Percentiles rank a stretch among this genome's conserved stretches.
Conservation (phyloP, 768 basidiomycete species). For the Dentipellis fragilis region DNA sequence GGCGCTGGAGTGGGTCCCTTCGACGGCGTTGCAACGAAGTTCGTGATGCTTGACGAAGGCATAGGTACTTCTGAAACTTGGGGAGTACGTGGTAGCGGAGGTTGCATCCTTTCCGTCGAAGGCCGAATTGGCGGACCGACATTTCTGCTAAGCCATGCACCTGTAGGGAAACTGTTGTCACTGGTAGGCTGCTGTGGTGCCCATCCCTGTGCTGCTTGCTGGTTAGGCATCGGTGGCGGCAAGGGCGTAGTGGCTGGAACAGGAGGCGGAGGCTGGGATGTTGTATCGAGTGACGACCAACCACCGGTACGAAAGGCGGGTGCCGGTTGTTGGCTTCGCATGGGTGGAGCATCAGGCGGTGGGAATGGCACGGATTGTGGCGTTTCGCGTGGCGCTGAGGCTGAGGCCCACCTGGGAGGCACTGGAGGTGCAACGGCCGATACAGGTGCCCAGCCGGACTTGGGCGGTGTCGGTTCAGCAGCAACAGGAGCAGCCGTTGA, state of each 20-base stretch:
- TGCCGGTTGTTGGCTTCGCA: constrained; percentile 17
- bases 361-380: background rate
- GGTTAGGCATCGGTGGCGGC: background rate
- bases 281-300: constrained; percentile 56
- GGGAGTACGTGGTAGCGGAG: background rate
- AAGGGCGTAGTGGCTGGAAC: background rate
- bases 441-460: constrained; percentile 35
- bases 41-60: too few species aligned
- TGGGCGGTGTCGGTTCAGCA: constrained; percentile 20
- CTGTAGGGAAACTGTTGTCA: background rate
- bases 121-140: too few species aligned
- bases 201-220: background rate
- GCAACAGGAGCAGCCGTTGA: background rate
- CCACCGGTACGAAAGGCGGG: constrained; percentile 52
- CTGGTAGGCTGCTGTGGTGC: background rate
- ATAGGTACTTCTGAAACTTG: background rate
- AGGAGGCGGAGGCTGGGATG: constrained; percentile 13
- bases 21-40: background rate
- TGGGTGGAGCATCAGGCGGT: constrained; percentile 1
- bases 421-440: background rate
- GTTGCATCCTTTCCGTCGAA: background rate
- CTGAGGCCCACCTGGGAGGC: background rate
- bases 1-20: constrained; percentile 3
- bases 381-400: background rate
- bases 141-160: too few species aligned